phyloP scores from a whole-genome alignment of 768 basidiomycete species.

The Dentipellis sp. region DNA sequence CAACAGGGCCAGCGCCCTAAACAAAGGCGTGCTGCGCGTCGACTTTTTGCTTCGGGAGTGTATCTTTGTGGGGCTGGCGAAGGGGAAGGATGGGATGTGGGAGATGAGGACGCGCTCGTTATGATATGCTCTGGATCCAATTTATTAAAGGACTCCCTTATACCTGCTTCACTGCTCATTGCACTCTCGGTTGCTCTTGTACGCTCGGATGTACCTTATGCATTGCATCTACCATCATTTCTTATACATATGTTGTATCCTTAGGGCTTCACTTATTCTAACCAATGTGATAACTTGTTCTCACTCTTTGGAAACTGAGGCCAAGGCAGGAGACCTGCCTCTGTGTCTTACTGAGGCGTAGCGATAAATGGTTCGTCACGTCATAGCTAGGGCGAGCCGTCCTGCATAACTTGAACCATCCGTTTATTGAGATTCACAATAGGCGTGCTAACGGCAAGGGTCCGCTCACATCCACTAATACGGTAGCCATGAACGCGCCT shows the following conservation, averaged over 20 bases:
- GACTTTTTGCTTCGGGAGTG: slow-evolving; percentile 51
- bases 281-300: neutral
- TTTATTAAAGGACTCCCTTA: neutral
- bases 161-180: neutral
- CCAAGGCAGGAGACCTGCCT: no score
- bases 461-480: no score
- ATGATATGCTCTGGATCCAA: neutral
- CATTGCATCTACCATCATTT: neutral
- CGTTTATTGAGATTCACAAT: no score
- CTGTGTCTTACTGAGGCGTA: no score
- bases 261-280: neutral
- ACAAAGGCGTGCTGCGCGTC: slow-evolving; percentile 42
- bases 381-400: no score
- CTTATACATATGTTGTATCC: neutral
- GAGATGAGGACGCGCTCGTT: slow-evolving; percentile 44
- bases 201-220: neutral
- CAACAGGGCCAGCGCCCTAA: slow-evolving; percentile 22
- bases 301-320: no score
- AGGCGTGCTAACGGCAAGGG: no score
- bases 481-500: no score
- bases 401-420: no score
- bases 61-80: slow-evolving; percentile 44
- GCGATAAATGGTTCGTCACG: no score
- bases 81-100: slow-evolving; percentile 52
- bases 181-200: neutral